Conservation (phyloP, 306 rosid species). For the Abrus precatorius region DNA sequence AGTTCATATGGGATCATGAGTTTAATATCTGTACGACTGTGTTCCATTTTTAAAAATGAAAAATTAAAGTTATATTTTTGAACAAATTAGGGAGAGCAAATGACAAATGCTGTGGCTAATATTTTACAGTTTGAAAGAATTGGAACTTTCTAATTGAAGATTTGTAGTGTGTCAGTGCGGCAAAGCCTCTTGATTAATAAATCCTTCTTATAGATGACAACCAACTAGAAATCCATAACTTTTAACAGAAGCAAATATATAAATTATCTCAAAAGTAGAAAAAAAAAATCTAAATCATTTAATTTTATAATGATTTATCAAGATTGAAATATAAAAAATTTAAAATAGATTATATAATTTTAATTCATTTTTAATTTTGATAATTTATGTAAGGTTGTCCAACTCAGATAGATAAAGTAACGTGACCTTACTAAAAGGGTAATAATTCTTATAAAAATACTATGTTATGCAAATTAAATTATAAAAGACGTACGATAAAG, state of each 20-base stretch:
- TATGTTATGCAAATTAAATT: conserved; percentile 29
- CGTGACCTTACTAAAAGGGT: conserved; percentile 32
- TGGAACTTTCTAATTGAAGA: not conserved
- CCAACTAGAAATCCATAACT: not conserved
- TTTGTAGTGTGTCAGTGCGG: conserved; percentile 7
- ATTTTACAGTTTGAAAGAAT: not conserved
- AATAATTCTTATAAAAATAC: conserved; percentile 15
- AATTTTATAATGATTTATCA: no score
- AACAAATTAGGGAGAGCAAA: not conserved
- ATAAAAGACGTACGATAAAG: conserved; percentile 4
- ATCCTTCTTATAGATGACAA: conserved; percentile 30
- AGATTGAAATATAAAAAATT: no score
- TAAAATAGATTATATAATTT: no score
- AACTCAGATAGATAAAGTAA: not conserved
- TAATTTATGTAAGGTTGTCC: no score
- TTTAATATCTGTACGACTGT: not conserved
- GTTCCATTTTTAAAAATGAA: not conserved
- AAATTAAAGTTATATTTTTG: not conserved
- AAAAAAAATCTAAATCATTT: no score
- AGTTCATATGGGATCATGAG: not conserved
- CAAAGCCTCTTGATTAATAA: not conserved
- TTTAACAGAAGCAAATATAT: no score
- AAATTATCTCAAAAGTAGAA: no score
- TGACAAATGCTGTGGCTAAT: not conserved
- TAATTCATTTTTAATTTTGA: no score